These are phyloP conservation scores for Hypoxylon rickii DNA, from an alignment of 495 filamentous ascomycete species.

Conservation along the genomic window DNA sequence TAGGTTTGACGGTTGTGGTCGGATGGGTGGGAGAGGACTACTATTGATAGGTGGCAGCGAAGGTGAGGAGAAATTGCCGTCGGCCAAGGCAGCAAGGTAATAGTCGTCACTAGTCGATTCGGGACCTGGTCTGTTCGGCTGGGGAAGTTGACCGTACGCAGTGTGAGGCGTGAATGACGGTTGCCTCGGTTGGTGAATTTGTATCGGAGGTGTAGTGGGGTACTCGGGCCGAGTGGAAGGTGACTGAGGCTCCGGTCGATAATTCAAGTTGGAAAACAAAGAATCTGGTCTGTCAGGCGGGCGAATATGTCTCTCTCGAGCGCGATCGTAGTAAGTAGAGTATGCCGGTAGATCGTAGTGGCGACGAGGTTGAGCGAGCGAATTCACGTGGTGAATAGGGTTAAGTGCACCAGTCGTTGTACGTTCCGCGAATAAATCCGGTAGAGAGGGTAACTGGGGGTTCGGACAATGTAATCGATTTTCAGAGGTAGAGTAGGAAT, in stretches of 20 bases:
- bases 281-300: not conserved
- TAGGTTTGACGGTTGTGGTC: slow-evolving; percentile 18
- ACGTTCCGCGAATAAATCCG: not conserved
- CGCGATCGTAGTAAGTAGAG: not conserved
- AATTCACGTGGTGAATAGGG: not conserved
- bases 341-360: not conserved
- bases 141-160: slow-evolving; percentile 7
- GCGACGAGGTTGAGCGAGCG: not conserved
- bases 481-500: not conserved
- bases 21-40: slow-evolving; percentile 22
- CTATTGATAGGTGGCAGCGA: slow-evolving; percentile 38
- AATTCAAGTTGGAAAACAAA: not conserved
- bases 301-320: slow-evolving; percentile 2
- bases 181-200: slow-evolving; percentile 2
- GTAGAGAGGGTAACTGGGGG: slow-evolving; percentile 12
- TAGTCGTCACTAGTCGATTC: slow-evolving; percentile 35
- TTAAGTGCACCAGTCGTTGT: not conserved
- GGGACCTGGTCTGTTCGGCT: slow-evolving; percentile 4
- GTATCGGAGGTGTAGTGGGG: not conserved
- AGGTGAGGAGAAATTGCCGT: slow-evolving; percentile 44
- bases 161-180: slow-evolving; percentile 5
- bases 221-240: not conserved
- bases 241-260: slow-evolving; percentile 1
- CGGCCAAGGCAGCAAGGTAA: slow-evolving; percentile 34
- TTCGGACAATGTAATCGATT: slow-evolving; percentile 2